phyloP scores from a whole-genome alignment of 1,139 yeast genomes.

The Blastobotrys proliferans region DNA sequence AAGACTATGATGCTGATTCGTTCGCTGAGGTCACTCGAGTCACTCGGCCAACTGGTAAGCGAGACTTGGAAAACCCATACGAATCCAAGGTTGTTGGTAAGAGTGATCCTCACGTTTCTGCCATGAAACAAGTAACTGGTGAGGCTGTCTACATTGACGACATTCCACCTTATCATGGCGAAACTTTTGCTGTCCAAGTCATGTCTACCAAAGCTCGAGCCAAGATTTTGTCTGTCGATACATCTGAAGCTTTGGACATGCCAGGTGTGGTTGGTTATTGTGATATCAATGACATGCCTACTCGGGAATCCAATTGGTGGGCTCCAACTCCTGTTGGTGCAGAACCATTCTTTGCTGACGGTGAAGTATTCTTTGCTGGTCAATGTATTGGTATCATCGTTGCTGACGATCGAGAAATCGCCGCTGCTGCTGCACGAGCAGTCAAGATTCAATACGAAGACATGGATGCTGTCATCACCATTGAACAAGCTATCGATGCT shows the following conservation, averaged over 20 bases:
- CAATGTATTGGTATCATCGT: slow-evolving; percentile 43
- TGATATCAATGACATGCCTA: slow-evolving; percentile 40
- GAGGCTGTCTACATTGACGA: slow-evolving; percentile 45
- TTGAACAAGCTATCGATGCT: slow-evolving; percentile 42
- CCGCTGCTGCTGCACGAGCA: slow-evolving; percentile 42
- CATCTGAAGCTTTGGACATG: slow-evolving; percentile 36
- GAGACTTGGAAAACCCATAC: slow-evolving; percentile 39
- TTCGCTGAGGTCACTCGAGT: slow-evolving; percentile 35
- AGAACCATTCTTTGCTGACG: slow-evolving; percentile 43
- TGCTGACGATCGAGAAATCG: slow-evolving; percentile 39
- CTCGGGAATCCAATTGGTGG: slow-evolving; percentile 38
- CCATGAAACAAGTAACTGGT: slow-evolving; percentile 44
- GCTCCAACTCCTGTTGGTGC: slow-evolving; percentile 41
- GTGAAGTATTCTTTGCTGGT: slow-evolving; percentile 39
- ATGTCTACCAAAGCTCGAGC: slow-evolving; percentile 43
- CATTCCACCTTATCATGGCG: slow-evolving; percentile 39
- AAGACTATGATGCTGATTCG: slow-evolving; percentile 32
- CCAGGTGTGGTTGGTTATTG: slow-evolving; percentile 42
- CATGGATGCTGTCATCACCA: slow-evolving; percentile 35
- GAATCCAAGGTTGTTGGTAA: slow-evolving; percentile 39
- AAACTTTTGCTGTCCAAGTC: slow-evolving; percentile 42
- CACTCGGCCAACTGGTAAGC: slow-evolving; percentile 35
- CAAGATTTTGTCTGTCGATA: slow-evolving; percentile 38
- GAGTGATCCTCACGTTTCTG: slow-evolving; percentile 40
- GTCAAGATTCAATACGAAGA: slow-evolving; percentile 43